Conservation (phyloP, 116 monocot species). For the Trichopus zeylanicus region DNA sequence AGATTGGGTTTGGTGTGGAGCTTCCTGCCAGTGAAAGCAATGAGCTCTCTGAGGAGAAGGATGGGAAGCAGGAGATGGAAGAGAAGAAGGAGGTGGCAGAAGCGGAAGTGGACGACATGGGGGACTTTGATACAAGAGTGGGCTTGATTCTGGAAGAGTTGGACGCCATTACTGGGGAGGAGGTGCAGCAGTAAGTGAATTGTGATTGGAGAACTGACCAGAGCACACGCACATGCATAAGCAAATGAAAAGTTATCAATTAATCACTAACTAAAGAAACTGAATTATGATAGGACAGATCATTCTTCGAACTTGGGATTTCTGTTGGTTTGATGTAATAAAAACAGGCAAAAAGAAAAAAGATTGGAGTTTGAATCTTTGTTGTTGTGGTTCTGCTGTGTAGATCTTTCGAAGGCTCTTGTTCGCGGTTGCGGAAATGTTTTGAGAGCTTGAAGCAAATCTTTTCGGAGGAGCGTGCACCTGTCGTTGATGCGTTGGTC, state of each 20-base stretch:
- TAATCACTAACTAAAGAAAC: neutral
- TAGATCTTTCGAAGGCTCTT: constrained; percentile 76
- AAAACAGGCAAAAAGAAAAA: too few species aligned
- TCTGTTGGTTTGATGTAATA: too few species aligned
- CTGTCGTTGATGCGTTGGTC: constrained; percentile 52
- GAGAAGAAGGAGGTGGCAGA: constrained; percentile 10
- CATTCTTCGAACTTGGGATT: neutral
- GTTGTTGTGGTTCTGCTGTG: constrained; percentile 5
- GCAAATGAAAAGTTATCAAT: neutral
- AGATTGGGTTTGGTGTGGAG: constrained; percentile 45
- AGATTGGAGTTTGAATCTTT: neutral
- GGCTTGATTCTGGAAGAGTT: constrained; percentile 68
- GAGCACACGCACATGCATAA: neutral
- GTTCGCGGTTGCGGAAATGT: constrained; percentile 44
- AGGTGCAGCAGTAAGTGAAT: constrained; percentile 74
- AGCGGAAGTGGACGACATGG: constrained; percentile 21
- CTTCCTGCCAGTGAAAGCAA: neutral
- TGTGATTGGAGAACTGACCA: neutral
- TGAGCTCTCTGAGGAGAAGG: constrained; percentile 7
- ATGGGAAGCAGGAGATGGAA: constrained; percentile 10
- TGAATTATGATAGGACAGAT: neutral
- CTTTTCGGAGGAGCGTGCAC: constrained; percentile 27
- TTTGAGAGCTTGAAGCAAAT: constrained; percentile 68
- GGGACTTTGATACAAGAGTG: constrained; percentile 58
- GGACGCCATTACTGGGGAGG: constrained; percentile 58